These are phyloP conservation scores for Erysimum cheiranthoides DNA, from an alignment of 345 rosid genomes.

Conservation along the genomic window DNA sequence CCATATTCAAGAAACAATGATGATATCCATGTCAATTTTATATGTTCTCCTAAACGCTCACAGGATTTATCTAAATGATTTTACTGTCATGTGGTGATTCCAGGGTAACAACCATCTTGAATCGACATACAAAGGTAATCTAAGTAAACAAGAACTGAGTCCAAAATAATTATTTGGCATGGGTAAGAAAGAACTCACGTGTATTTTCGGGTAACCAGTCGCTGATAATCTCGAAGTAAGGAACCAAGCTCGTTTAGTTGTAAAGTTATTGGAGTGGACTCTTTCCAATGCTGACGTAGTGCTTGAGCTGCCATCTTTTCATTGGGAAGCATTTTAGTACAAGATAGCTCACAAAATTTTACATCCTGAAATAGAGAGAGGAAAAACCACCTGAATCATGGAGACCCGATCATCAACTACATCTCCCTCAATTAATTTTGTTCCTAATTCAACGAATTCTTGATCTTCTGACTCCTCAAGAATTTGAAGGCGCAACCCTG, in stretches of 20 bases:
- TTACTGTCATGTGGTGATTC: background rate
- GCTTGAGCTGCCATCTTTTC: slow-evolving; percentile 59
- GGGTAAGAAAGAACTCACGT: slow-evolving; percentile 56
- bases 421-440: slow-evolving; percentile 56
- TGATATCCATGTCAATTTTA: background rate
- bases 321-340: slow-evolving; percentile 39
- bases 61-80: background rate
- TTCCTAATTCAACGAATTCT: slow-evolving; percentile 77
- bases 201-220: slow-evolving; percentile 57
- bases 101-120: background rate
- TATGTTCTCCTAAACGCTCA: slow-evolving; percentile 7
- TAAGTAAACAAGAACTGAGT: background rate
- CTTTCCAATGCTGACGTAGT: slow-evolving; percentile 84
- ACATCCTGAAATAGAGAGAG: slow-evolving; percentile 17
- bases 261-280: slow-evolving; percentile 57
- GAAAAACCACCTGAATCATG: slow-evolving; percentile 40
- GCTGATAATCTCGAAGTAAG: slow-evolving; percentile 88
- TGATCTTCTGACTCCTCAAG: slow-evolving; percentile 72
- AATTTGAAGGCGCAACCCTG: slow-evolving; percentile 54
- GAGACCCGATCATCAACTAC: slow-evolving; percentile 55
- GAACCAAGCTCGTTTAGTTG: slow-evolving; percentile 80
- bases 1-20: background rate
- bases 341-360: slow-evolving; percentile 23
- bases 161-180: slow-evolving; percentile 8
- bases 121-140: background rate